A percentile compares a stretch with the other conserved stretches of the same genome.
Evolutionary conservation across 2,329 filamentous ascomycete genomes (phyloP).

Genomic region (Nemania sp.): DNA sequence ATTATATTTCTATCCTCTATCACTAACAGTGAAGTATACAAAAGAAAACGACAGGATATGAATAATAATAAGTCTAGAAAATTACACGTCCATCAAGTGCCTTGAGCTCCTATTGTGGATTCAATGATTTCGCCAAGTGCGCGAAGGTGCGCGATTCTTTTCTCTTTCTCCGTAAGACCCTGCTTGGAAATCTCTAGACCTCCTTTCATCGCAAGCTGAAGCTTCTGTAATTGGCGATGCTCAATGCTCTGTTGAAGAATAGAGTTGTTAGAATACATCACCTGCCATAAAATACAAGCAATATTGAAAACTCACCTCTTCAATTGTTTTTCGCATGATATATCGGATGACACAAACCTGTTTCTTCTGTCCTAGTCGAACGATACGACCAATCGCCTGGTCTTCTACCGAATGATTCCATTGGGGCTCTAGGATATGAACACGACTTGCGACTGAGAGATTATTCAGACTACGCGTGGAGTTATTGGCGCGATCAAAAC

Average conservation of each 20-base stretch:
- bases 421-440: conserved; percentile 39
- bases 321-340: conserved; percentile 35
- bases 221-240: conserved; percentile 16
- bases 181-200: conserved; percentile 13
- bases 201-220: conserved; percentile 16
- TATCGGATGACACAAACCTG: conserved; percentile 34
- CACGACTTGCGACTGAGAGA: conserved; percentile 35
- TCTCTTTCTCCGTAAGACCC: conserved; percentile 7
- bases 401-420: conserved; percentile 40
- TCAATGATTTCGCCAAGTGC: conserved; percentile 7
- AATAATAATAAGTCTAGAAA: no score
- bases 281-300: no score
- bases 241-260: conserved; percentile 14
- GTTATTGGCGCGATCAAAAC: no score
- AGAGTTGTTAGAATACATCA: not conserved
- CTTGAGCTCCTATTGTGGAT: not conserved
- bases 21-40: no score
- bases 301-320: conserved; percentile 29
- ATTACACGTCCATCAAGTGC: no score
- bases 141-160: not conserved
- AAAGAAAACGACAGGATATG: no score
- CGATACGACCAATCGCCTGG: conserved; percentile 37
- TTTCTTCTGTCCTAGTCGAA: conserved; percentile 35
- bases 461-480: conserved; percentile 29
- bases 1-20: no score